phyloP scores from a whole-genome alignment of 1,284 basidiomycete species.

The Cutaneotrichosporon sp. region DNA sequence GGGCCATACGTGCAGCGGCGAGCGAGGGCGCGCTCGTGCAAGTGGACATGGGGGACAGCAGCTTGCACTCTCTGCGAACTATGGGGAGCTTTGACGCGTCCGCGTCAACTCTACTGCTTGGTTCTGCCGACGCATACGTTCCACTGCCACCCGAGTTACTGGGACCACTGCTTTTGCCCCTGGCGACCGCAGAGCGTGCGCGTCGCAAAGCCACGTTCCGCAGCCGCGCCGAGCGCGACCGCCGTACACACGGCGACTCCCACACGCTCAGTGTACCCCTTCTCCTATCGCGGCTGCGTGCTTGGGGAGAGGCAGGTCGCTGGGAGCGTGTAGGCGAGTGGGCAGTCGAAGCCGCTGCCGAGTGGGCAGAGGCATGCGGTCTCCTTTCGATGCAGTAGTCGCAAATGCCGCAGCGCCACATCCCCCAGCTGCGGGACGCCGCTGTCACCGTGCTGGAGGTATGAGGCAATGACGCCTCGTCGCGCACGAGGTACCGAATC shows the following conservation, averaged over 20 bases:
- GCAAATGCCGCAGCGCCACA: too few relatives aligned
- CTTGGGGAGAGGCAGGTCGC: constrained; percentile 36
- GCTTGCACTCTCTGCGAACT: not conserved
- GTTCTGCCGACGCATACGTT: constrained; percentile 18
- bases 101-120: not conserved
- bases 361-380: constrained; percentile 20
- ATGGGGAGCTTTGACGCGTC: not conserved
- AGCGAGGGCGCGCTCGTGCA: constrained; percentile 33
- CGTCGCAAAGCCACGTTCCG: constrained; percentile 10
- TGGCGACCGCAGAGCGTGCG: constrained; percentile 18
- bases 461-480: too few relatives aligned
- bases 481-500: too few relatives aligned
- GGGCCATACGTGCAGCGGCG: constrained; percentile 26
- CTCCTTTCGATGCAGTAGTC: not conserved
- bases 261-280: not conserved
- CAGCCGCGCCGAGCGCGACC: constrained; percentile 5
- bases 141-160: constrained; percentile 33
- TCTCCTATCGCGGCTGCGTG: constrained; percentile 16
- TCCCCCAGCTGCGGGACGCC: too few relatives aligned
- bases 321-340: constrained; percentile 40
- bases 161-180: constrained; percentile 25
- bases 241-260: not conserved
- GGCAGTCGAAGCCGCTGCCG: constrained; percentile 30
- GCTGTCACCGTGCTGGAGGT: too few relatives aligned
- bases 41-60: constrained; percentile 3